These are phyloP conservation scores for Eucalyptus victrix DNA, from an alignment of 345 rosid genomes.

Conservation along the genomic window DNA sequence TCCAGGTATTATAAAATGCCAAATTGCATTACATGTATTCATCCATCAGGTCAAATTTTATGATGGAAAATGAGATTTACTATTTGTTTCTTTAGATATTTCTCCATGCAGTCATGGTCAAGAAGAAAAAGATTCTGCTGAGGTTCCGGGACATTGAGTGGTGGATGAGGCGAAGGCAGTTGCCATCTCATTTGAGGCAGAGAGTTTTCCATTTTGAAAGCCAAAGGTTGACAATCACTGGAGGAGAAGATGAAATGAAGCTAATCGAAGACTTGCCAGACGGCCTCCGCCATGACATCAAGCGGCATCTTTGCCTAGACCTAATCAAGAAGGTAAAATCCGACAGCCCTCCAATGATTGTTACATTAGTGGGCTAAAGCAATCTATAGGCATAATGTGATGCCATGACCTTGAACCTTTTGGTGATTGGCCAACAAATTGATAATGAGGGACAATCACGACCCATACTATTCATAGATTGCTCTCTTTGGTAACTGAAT, in stretches of 20 bases:
- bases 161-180: constrained; percentile 60
- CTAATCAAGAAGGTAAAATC: constrained; percentile 37
- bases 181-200: constrained; percentile 31
- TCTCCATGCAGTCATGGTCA: constrained; percentile 42
- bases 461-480: neutral
- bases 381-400: neutral
- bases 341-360: neutral
- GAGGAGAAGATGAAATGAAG: constrained; percentile 44
- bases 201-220: constrained; percentile 39
- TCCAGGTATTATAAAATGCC: constrained; percentile 25
- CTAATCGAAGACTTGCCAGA: constrained; percentile 46
- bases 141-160: constrained; percentile 36
- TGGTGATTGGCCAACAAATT: neutral
- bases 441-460: neutral
- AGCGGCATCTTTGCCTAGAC: constrained; percentile 43
- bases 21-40: neutral
- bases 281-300: constrained; percentile 53
- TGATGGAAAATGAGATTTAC: neutral
- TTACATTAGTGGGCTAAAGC: neutral
- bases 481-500: neutral
- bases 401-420: neutral
- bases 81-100: constrained; percentile 22
- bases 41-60: neutral
- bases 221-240: constrained; percentile 30
- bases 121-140: constrained; percentile 38